Evolutionary conservation across 768 basidiomycete species (phyloP).

Genomic region (Phaeolepiota aurea): DNA sequence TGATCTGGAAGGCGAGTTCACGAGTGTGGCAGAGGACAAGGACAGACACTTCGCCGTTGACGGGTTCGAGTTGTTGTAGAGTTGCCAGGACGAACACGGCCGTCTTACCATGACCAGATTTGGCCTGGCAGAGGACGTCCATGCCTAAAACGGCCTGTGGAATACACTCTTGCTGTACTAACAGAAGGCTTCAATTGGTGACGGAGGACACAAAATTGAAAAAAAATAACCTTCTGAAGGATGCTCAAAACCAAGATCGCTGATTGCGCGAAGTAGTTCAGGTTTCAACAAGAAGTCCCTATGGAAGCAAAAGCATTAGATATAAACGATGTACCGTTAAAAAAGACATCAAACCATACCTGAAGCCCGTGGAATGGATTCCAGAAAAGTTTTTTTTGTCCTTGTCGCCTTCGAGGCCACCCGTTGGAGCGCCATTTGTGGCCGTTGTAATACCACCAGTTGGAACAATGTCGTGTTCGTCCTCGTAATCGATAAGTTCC

Average conservation of each 20-base stretch:
- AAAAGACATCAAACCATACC: constrained; percentile 39
- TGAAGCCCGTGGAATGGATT: constrained; percentile 99
- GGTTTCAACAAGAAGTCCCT: constrained; percentile 99
- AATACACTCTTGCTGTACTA: constrained; percentile 99
- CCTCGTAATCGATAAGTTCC: constrained; percentile 92
- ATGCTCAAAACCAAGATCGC: constrained; percentile 99
- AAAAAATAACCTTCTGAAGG: constrained; percentile 84
- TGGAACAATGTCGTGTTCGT: constrained; percentile 74
- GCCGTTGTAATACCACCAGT: constrained; percentile 42
- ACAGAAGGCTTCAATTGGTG: constrained; percentile 2
- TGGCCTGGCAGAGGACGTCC: constrained; percentile 99
- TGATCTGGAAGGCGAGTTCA: constrained; percentile 98
- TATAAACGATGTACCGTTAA: constrained; percentile 1
- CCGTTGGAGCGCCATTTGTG: constrained; percentile 39
- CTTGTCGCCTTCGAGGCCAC: constrained; percentile 58
- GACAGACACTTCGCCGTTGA: constrained; percentile 96
- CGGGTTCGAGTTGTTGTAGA: constrained; percentile 95
- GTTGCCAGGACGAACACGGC: constrained; percentile 98
- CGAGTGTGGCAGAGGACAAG: constrained; percentile 98
- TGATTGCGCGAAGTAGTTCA: constrained; percentile 93
- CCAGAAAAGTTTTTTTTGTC: constrained; percentile 99
- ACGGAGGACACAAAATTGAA: not conserved
- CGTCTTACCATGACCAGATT: constrained; percentile 98
- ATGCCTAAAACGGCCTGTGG: constrained; percentile 99
- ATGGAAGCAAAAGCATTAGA: constrained; percentile 11